Percentiles rank a stretch among this genome's conserved stretches.
phyloP scores from a whole-genome alignment of 768 basidiomycete species.

The Leccinum olivaceopallidum region DNA sequence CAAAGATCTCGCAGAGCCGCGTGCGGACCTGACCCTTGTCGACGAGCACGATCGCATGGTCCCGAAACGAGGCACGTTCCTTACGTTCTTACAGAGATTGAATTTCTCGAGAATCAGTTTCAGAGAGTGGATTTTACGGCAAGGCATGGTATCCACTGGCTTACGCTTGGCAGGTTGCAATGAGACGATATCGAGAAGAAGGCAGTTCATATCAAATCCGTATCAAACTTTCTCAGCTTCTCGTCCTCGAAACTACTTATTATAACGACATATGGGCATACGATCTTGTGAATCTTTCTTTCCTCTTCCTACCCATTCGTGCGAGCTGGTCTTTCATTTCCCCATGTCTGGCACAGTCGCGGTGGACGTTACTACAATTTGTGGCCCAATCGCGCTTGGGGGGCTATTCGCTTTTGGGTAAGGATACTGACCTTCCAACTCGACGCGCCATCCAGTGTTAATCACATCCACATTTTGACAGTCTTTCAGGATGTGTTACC shows the following conservation, averaged over 20 bases:
- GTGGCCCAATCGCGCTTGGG: constrained; percentile 26
- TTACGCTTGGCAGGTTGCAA: not conserved
- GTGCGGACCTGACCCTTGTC: not conserved
- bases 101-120: not conserved
- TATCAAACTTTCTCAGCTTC: not conserved
- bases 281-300: not conserved
- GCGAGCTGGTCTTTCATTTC: not conserved
- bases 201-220: not conserved
- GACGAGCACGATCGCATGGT: not conserved
- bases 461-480: constrained; percentile 5
- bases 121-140: not conserved
- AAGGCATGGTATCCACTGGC: not conserved
- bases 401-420: constrained; percentile 26
- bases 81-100: not conserved
- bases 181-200: not conserved
- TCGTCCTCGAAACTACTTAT: constrained; percentile 6
- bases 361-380: constrained; percentile 7
- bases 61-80: not conserved
- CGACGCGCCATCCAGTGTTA: not conserved
- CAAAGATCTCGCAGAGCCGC: not conserved
- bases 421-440: not conserved
- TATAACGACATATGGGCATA: not conserved
- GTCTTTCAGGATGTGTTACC: constrained; percentile 28
- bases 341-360: constrained; percentile 2
- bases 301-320: not conserved